Percentiles rank a stretch among this genome's conserved stretches.
phyloP scores from a whole-genome alignment of 805 yeast genomes.

The Metschnikowia vanudenii region DNA sequence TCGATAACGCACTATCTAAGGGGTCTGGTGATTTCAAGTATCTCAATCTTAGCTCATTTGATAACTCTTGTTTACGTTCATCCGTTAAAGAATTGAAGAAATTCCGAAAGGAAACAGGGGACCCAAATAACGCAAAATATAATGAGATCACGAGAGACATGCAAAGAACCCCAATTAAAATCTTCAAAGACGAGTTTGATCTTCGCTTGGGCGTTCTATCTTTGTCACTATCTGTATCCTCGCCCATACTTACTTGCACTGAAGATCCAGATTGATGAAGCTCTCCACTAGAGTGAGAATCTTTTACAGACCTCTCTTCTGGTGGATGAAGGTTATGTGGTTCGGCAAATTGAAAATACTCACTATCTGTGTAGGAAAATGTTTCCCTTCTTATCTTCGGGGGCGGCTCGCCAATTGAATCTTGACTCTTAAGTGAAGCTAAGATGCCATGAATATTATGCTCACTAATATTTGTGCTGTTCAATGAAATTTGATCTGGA shows the following conservation, averaged over 20 bases:
- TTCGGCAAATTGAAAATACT: slow-evolving; percentile 1
- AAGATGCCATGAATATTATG: background rate
- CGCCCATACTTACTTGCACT: background rate
- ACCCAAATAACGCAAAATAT: slow-evolving; percentile 10
- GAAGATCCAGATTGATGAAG: background rate
- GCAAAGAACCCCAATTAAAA: slow-evolving; percentile 3
- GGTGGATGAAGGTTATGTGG: background rate
- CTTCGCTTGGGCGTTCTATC: background rate
- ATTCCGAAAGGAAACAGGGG: slow-evolving; percentile 10
- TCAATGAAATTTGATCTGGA: background rate
- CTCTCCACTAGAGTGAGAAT: background rate
- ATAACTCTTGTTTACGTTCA: slow-evolving; percentile 4
- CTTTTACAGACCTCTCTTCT: background rate
- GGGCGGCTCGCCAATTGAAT: background rate
- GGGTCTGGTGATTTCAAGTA: background rate
- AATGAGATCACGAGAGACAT: slow-evolving; percentile 3
- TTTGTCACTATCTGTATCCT: background rate
- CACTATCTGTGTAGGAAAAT: slow-evolving; percentile 7
- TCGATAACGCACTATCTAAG: background rate
- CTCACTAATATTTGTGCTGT: background rate
- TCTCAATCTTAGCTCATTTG: slow-evolving; percentile 6
- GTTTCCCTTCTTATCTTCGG: background rate
- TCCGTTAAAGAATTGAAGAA: slow-evolving; percentile 8
- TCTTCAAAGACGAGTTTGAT: background rate
- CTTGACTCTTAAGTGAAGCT: background rate